Evolutionary conservation across 163 green algal genomes (phyloP).

Genomic region (Volvox carteri): DNA sequence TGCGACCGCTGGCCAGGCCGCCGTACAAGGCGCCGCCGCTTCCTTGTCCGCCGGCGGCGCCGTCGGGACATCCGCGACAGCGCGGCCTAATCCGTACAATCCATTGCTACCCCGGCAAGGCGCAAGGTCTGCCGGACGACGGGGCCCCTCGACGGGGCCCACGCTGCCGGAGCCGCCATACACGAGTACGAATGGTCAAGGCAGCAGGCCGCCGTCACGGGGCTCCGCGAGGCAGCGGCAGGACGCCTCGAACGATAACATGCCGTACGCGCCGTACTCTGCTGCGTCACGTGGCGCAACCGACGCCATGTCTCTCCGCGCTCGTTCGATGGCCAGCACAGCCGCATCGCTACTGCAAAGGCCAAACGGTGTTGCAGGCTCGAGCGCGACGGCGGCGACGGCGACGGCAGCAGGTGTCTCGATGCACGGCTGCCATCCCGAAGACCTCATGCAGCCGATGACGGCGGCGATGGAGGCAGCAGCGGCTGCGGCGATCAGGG

Average conservation of each 20-base stretch:
- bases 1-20: background rate
- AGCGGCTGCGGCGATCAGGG: background rate
- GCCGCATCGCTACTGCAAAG: too few relatives aligned
- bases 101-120: slow-evolving; percentile 4
- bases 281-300: too few relatives aligned
- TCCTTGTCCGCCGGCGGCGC: background rate
- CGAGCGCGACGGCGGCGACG: background rate
- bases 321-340: background rate
- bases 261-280: too few relatives aligned
- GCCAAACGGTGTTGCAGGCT: too few relatives aligned
- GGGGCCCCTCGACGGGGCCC: background rate
- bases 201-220: background rate
- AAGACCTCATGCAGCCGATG: background rate
- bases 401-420: background rate
- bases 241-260: background rate
- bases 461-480: background rate
- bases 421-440: background rate
- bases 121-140: background rate
- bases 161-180: background rate
- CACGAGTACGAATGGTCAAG: background rate
- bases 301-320: background rate
- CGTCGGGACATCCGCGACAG: background rate
- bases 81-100: slow-evolving; percentile 15
- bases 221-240: background rate
- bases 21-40: background rate